Base-by-base conservation (phyloP, 331 rosid genomes). In the Cydonia oblonga region DNA sequence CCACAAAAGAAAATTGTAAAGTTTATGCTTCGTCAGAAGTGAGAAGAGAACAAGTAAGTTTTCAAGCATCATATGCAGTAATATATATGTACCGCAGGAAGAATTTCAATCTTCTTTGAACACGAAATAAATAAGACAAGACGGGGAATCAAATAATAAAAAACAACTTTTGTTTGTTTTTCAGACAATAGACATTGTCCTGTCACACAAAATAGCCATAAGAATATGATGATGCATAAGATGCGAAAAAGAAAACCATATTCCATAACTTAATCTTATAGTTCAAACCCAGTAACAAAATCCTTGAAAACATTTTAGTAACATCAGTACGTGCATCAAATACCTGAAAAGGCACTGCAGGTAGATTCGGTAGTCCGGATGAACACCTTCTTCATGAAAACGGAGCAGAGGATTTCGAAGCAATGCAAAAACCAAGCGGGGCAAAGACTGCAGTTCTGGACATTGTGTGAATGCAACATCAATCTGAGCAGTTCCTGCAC, bases 321-420 rank as follows among this genome's bases (percentile, higher is more conserved):
- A 3, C 1, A 38, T 38, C 42, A 38, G 4, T 7, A 58, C 44
- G 54, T 81, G 70, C 62, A 40, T 40, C 52, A 70, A 46, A 76
- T 85, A 93, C 98, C 97, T 93, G 87, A 89, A 87, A 69, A 93
- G 95, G 84, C 98, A 91, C 87, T 91, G 97, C 68, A 93, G 84
- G 81, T 89, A 93, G 83, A 93, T 93, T 62, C 97, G 89, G 74
- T 86, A 85, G 76, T 93, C 98, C 0, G 97, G 98, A 78, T 93
- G 98, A 67, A 93, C 90, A 22, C 98, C 98, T 84, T 93, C 98
- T 84, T 93, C 98, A 32, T 93, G 97, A 66, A 91, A 83, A 61
- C 90, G 91, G 52, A 93, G 98, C 76, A 93, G 91, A 75, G 98
- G 96, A 81, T 86, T 93, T 68, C 97, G 83, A 76, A 90, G 96